Conservation (phyloP, 2,329 filamentous ascomycete genomes). For the Dendrostoma leiphaemia region DNA sequence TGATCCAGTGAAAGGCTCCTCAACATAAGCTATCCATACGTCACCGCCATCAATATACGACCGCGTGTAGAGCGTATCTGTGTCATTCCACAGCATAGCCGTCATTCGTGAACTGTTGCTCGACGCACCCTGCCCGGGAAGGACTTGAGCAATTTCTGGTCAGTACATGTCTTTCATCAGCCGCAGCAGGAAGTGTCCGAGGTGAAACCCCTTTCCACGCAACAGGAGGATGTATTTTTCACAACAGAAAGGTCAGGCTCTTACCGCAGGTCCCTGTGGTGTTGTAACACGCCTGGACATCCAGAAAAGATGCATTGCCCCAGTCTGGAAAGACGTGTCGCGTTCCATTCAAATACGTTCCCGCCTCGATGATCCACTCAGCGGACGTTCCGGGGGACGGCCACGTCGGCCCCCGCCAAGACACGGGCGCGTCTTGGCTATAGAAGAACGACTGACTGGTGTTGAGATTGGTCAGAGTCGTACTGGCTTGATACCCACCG, state of each 20-base stretch:
- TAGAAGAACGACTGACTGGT: conserved; percentile 1
- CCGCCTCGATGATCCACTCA: conserved; percentile 6
- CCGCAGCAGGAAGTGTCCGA: too few species aligned
- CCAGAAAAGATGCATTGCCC: conserved; percentile 2
- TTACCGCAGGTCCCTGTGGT: not conserved
- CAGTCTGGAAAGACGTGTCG: conserved; percentile 6
- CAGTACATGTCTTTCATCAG: too few species aligned
- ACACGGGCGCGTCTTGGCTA: not conserved
- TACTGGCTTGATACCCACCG: not conserved
- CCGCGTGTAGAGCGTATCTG: not conserved
- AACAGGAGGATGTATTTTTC: too few species aligned
- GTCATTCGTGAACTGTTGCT: not conserved
- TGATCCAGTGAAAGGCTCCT: not conserved
- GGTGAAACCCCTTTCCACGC: too few species aligned
- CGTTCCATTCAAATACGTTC: conserved; percentile 5
- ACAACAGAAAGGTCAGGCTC: too few species aligned
- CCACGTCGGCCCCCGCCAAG: conserved; percentile 5
- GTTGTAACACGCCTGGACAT: not conserved
- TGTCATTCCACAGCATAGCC: conserved; percentile 5
- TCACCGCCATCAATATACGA: not conserved
- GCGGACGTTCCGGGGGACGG: conserved; percentile 3
- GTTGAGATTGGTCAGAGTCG: conserved; percentile 1
- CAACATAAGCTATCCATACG: conserved; percentile 4
- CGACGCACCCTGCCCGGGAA: not conserved
- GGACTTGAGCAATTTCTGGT: too few species aligned